These are phyloP conservation scores for Punica granatum DNA, from an alignment of 345 rosid genomes.

Conservation along the genomic window DNA sequence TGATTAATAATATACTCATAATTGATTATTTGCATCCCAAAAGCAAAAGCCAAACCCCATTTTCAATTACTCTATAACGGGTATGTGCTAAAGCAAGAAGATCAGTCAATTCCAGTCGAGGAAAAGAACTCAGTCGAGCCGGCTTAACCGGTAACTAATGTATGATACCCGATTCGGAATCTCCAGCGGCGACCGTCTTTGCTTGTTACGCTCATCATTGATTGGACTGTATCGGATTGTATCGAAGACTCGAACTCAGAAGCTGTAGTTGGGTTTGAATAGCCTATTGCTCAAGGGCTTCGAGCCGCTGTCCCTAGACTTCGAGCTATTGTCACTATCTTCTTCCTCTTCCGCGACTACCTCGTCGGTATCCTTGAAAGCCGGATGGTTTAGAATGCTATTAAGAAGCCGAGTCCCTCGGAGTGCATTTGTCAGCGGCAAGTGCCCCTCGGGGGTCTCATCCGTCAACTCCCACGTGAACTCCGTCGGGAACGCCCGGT, in stretches of 20 bases:
- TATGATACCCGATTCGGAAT: too few species aligned
- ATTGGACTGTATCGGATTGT: too few species aligned
- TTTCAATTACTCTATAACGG: too few species aligned
- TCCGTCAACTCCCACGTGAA: slow-evolving; percentile 74
- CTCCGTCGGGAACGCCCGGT: slow-evolving; percentile 78
- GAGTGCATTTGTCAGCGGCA: slow-evolving; percentile 90
- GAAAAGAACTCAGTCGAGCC: too few species aligned
- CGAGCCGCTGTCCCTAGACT: slow-evolving; percentile 15
- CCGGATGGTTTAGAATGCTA: slow-evolving; percentile 67
- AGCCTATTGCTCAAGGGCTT: slow-evolving; percentile 29
- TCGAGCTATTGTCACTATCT: slow-evolving; percentile 8
- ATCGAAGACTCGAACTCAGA: slow-evolving; percentile 17
- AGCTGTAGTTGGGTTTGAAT: slow-evolving; percentile 54
- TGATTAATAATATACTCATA: too few species aligned
- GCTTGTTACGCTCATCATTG: too few species aligned
- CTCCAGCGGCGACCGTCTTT: too few species aligned
- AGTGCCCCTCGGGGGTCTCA: slow-evolving; percentile 74
- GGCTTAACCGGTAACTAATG: too few species aligned
- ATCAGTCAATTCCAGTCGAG: too few species aligned
- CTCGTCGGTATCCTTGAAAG: slow-evolving; percentile 36
- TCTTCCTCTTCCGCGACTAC: slow-evolving; percentile 7
- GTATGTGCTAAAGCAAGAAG: too few species aligned
- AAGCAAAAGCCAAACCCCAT: too few species aligned
- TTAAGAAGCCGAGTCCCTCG: slow-evolving; percentile 77
- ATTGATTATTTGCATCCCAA: too few species aligned